Evolutionary conservation across 1,284 basidiomycete species (phyloP).

Genomic region (Coriolopsis trogii): DNA sequence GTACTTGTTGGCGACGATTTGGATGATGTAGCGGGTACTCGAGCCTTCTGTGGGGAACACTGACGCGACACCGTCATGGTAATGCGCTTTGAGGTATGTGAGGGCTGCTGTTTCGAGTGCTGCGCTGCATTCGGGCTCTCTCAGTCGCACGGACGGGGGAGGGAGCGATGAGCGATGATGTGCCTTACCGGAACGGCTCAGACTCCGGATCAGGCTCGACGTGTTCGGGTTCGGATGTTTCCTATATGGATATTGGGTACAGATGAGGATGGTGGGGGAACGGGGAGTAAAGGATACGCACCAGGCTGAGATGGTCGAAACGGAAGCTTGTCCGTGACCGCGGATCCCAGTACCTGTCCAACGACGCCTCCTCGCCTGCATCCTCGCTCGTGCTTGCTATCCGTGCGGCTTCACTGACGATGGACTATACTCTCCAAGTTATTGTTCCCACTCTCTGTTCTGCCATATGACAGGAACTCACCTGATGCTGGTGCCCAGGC

Average conservation of each 20-base stretch:
- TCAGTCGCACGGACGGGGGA: not conserved
- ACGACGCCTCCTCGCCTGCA: slow-evolving; percentile 39
- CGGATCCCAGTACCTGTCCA: slow-evolving; percentile 82
- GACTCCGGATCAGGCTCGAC: slow-evolving; percentile 64
- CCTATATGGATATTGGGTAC: slow-evolving; percentile 45
- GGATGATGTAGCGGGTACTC: slow-evolving; percentile 63
- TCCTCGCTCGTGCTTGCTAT: slow-evolving; percentile 32
- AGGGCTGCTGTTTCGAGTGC: slow-evolving; percentile 70
- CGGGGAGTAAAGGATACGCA: slow-evolving; percentile 41
- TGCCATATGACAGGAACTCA: slow-evolving; percentile 34
- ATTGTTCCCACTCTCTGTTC: not conserved
- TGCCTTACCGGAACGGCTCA: slow-evolving; percentile 75
- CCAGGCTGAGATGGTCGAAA: slow-evolving; percentile 83
- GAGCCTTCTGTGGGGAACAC: slow-evolving; percentile 60
- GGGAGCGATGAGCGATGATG: not conserved
- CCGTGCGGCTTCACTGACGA: slow-evolving; percentile 73
- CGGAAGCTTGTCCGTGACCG: slow-evolving; percentile 75
- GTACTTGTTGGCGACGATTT: slow-evolving; percentile 92
- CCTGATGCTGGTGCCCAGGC: slow-evolving; percentile 73
- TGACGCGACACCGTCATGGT: slow-evolving; percentile 70
- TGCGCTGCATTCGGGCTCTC: slow-evolving; percentile 43
- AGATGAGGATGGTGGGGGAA: not conserved
- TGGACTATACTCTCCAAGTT: slow-evolving; percentile 50
- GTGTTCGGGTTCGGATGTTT: slow-evolving; percentile 72
- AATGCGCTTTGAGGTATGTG: slow-evolving; percentile 81